Base-by-base conservation (phyloP, 2,329 filamentous ascomycete genomes). In the Exophiala calicioides region DNA sequence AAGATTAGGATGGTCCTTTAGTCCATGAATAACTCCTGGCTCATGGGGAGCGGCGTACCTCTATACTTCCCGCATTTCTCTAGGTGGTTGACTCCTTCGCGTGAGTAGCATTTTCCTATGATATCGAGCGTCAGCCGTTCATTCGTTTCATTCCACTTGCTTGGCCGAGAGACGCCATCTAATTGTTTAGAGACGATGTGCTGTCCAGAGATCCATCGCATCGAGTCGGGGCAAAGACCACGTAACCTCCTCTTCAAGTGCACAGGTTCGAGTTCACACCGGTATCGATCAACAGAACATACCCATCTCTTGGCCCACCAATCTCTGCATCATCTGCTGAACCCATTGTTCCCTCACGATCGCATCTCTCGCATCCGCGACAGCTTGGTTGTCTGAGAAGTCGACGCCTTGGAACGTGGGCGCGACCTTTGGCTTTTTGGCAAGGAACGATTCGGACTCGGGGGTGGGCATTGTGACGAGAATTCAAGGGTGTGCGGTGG, bases 301-400 rank as follows among this genome's bases (percentile, higher is more conserved):
- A 60, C 78, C 78, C 75, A 85, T 72, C 69, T 85, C 81, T 64
- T 85, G 79, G 33, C 80, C 69, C 38, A 85, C 80, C 49, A 85
- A 66, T 53, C 81, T 69, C 45, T 80, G 77, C 81, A 85, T 85
- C 81, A 85, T 85, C 64, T 75, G 78, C 69, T 76, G 78, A 45
- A 85, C 80, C 81, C 81, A 85, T 62, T 85, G 81, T 67, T 85
- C 81, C 44, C 81, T 74, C 57, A 85, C 79, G 35, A 85, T 78
- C 5, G 80, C 74, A 60, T 85, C 81, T 59, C 82, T 79, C 50
- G 80, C 81, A 30, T 79, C 79, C 66, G 83, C 81, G 35, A 84
- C 68, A 35, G 78, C 78, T 53, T 73, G 68, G 63, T 80, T 82
- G 71, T 85, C 80, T 54, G 81, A 77, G 69, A 80, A 84, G 68